A percentile compares a stretch with the other conserved stretches of the same genome.
These are phyloP conservation scores for Arabidopsis suecica DNA, from an alignment of 345 rosid species.

Conservation along the genomic window DNA sequence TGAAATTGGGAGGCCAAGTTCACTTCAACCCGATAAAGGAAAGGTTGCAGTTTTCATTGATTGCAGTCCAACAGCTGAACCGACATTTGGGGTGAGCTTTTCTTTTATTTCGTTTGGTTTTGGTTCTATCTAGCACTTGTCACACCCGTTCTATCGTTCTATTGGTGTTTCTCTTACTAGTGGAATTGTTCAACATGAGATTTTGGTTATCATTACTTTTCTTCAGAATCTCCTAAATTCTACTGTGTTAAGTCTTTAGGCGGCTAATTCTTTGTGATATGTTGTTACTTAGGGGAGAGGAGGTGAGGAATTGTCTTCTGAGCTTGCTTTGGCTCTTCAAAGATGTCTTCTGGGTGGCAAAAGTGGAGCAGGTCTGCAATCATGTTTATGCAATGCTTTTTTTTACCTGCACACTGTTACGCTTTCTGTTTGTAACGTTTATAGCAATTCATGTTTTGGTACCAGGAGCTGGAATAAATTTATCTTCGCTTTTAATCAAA, in stretches of 20 bases:
- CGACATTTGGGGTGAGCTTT: slow-evolving; percentile 72
- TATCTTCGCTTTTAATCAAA: slow-evolving; percentile 70
- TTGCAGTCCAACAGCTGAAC: slow-evolving; percentile 91
- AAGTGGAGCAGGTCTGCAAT: slow-evolving; percentile 77
- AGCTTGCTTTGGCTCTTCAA: slow-evolving; percentile 76
- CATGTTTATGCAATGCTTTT: slow-evolving; percentile 13
- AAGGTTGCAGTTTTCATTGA: slow-evolving; percentile 77
- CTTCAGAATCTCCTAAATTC: slow-evolving; percentile 14
- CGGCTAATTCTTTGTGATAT: slow-evolving; percentile 17
- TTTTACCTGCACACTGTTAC: neutral
- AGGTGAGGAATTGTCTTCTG: slow-evolving; percentile 85
- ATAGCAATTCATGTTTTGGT: slow-evolving; percentile 29
- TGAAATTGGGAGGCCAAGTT: slow-evolving; percentile 86
- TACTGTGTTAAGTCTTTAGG: slow-evolving; percentile 1
- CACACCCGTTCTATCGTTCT: slow-evolving; percentile 3
- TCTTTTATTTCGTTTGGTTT: neutral
- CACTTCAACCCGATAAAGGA: slow-evolving; percentile 77
- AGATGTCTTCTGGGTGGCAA: slow-evolving; percentile 86
- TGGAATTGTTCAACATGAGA: slow-evolving; percentile 1
- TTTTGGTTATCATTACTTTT: slow-evolving; percentile 13
- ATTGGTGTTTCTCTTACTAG: slow-evolving; percentile 4
- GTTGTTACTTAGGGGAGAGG: slow-evolving; percentile 76
- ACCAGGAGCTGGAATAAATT: slow-evolving; percentile 85
- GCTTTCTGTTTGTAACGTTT: slow-evolving; percentile 22
- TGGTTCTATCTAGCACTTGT: slow-evolving; percentile 20